A percentile compares a stretch with the other conserved stretches of the same genome.
Conservation (phyloP, 768 basidiomycete genomes). For the Kwoniella bestiolae region DNA sequence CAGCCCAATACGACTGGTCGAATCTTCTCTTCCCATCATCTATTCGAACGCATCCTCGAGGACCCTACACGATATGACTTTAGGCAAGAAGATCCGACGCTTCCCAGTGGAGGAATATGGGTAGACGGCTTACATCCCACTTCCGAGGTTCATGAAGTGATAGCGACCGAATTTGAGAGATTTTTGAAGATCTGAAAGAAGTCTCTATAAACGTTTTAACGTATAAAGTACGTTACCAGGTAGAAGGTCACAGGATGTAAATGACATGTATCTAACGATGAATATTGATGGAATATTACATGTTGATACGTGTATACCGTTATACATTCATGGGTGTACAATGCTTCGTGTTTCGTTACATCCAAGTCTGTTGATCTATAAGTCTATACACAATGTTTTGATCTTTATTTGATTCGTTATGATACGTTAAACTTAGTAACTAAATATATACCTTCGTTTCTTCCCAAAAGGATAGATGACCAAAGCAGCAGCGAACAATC, state of each 20-base stretch:
- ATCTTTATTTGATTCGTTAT: too few species aligned
- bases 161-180: not conserved
- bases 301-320: too few species aligned
- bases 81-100: not conserved
- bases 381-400: too few species aligned
- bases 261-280: too few species aligned
- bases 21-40: not conserved
- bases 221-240: too few species aligned
- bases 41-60: not conserved
- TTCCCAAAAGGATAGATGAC: conserved; percentile 50
- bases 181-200: not conserved
- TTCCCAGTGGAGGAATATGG: not conserved
- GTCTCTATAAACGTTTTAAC: too few species aligned
- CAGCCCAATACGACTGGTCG: not conserved
- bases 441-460: conserved; percentile 44
- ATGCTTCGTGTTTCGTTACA: too few species aligned
- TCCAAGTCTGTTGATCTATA: too few species aligned
- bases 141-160: not conserved
- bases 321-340: too few species aligned
- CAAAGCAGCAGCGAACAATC: conserved; percentile 44
- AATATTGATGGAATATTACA: too few species aligned
- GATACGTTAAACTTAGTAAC: conserved; percentile 27
- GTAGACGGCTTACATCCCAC: not conserved
- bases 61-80: not conserved
- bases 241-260: too few species aligned